Percentiles rank a stretch among this genome's conserved stretches.
Evolutionary conservation across 495 filamentous ascomycete species (phyloP).

Genomic region (Hypoxylon crocopeplum): DNA sequence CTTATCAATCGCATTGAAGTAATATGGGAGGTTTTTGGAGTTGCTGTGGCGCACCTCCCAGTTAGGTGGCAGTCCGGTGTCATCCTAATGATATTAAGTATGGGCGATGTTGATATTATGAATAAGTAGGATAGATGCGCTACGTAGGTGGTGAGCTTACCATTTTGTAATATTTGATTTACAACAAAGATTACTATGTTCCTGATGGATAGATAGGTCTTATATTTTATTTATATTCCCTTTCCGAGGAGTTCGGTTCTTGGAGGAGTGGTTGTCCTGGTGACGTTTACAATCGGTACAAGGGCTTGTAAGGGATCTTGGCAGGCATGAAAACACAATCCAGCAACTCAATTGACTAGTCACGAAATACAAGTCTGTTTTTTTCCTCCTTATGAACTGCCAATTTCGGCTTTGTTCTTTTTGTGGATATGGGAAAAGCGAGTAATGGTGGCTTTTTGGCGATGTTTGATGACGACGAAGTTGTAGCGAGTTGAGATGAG

Average conservation of each 20-base stretch:
- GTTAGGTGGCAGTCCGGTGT: constrained; percentile 80
- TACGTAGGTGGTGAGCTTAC: constrained; percentile 9
- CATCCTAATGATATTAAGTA: constrained; percentile 52
- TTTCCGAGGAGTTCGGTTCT: background rate
- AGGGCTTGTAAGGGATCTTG: background rate
- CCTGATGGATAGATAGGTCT: constrained; percentile 1
- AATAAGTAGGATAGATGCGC: no score
- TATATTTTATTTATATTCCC: constrained; percentile 2
- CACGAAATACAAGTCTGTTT: background rate
- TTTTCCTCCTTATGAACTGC: background rate
- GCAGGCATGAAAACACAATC: background rate
- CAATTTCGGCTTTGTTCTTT: background rate
- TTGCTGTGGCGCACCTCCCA: constrained; percentile 98
- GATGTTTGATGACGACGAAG: background rate
- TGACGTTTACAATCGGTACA: background rate
- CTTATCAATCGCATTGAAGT: constrained; percentile 85
- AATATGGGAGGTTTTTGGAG: constrained; percentile 97
- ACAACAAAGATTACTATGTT: constrained; percentile 1
- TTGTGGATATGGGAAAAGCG: background rate
- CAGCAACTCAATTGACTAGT: background rate
- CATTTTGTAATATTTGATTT: constrained; percentile 19
- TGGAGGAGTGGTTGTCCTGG: background rate
- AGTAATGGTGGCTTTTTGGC: background rate
- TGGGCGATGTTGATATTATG: constrained; percentile 10
- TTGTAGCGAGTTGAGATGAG: constrained; percentile 8